phyloP scores from a whole-genome alignment of 1,139 yeast species.

The Kodamaea derodonti region DNA sequence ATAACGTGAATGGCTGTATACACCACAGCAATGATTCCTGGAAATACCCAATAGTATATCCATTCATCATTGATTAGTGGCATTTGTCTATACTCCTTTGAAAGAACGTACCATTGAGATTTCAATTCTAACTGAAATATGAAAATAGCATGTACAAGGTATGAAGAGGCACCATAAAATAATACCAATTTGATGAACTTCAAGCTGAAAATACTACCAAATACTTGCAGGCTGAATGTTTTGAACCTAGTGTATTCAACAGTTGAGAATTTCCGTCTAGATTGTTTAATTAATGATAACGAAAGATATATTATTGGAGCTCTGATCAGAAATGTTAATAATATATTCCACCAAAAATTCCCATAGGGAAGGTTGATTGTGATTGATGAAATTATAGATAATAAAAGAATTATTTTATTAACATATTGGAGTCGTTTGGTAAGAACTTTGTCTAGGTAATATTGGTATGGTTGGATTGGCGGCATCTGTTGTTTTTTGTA shows the following conservation, averaged over 20 bases:
- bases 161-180: slow-evolving; percentile 39
- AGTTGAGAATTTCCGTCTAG: slow-evolving; percentile 48
- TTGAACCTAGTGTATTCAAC: slow-evolving; percentile 50
- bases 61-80: slow-evolving; percentile 62
- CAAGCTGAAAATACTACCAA: slow-evolving; percentile 43
- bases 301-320: slow-evolving; percentile 31
- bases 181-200: slow-evolving; percentile 32
- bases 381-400: slow-evolving; percentile 25
- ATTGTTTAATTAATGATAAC: slow-evolving; percentile 37
- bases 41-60: slow-evolving; percentile 48
- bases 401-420: slow-evolving; percentile 27
- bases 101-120: slow-evolving; percentile 30
- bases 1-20: slow-evolving; percentile 55
- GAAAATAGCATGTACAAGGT: slow-evolving; percentile 29
- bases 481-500: background rate
- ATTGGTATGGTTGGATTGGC: slow-evolving; percentile 15
- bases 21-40: slow-evolving; percentile 35
- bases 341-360: slow-evolving; percentile 28
- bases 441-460: slow-evolving; percentile 30
- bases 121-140: slow-evolving; percentile 24
- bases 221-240: slow-evolving; percentile 45
- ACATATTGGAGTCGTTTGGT: slow-evolving; percentile 35
- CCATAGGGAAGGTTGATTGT: slow-evolving; percentile 26
- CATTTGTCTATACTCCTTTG: slow-evolving; percentile 47
- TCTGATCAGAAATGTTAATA: slow-evolving; percentile 22